Evolutionary conservation across 2,329 filamentous ascomycete species (phyloP).

Genomic region (Lecanicillium sp.): DNA sequence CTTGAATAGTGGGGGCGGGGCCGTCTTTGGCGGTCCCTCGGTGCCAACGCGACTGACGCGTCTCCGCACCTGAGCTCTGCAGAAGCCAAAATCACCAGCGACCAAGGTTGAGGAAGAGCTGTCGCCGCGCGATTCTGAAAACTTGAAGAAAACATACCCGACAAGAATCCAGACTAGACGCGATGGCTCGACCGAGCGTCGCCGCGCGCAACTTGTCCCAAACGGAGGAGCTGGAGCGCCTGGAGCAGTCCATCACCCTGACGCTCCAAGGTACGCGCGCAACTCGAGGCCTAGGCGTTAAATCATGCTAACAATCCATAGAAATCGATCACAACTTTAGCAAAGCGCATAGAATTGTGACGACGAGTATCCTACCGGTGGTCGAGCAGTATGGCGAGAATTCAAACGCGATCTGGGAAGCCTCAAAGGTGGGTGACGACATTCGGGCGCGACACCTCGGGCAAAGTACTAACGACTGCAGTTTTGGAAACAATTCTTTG

Average conservation of each 20-base stretch:
- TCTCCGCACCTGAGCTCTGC: constrained; percentile 3
- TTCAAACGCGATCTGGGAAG: constrained; percentile 91
- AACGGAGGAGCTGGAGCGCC: constrained; percentile 89
- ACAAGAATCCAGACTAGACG: too few relatives aligned
- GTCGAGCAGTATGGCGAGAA: constrained; percentile 95
- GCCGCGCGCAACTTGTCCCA: constrained; percentile 61
- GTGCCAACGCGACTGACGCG: constrained; percentile 7
- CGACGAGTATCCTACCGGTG: constrained; percentile 82
- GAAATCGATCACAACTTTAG: constrained; percentile 99
- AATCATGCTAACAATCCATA: constrained; percentile 31
- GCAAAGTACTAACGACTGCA: constrained; percentile 28
- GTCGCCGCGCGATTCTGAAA: too few relatives aligned
- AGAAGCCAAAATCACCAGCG: not conserved
- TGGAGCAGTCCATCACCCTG: constrained; percentile 94
- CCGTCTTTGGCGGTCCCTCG: not conserved
- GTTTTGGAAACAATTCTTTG: constrained; percentile 99
- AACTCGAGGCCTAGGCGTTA: too few relatives aligned
- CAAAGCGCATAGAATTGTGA: constrained; percentile 92
- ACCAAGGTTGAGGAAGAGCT: too few relatives aligned
- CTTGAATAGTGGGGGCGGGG: not conserved
- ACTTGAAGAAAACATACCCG: too few relatives aligned
- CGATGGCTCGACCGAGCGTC: constrained; percentile 44
- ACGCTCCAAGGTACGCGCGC: constrained; percentile 71
- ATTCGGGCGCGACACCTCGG: constrained; percentile 9
- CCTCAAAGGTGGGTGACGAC: constrained; percentile 75